Percentiles rank a stretch among this genome's conserved stretches.
Conservation (phyloP, 768 basidiomycete species). For the Suillus paluster region DNA sequence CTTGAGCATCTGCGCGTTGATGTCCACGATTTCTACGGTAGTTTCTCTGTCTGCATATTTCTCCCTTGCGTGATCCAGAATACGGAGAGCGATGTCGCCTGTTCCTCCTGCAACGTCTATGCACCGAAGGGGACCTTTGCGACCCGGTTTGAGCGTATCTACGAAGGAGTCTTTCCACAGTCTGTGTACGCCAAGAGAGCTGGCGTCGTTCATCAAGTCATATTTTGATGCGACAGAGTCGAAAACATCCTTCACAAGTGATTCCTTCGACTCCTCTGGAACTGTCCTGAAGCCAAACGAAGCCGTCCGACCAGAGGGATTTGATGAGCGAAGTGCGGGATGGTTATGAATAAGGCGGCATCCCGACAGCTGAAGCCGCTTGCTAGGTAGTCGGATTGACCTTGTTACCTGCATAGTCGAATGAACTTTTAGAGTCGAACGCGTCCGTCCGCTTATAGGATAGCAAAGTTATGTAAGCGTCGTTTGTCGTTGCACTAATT, state of each 20-base stretch:
- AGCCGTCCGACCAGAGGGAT: slow-evolving; percentile 50
- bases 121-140: slow-evolving; percentile 74
- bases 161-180: slow-evolving; percentile 97
- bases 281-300: slow-evolving; percentile 96
- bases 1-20: slow-evolving; percentile 94
- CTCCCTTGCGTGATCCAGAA: slow-evolving; percentile 89
- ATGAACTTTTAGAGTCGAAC: neutral
- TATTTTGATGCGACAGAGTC: slow-evolving; percentile 94
- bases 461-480: slow-evolving; percentile 4
- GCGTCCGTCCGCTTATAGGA: neutral
- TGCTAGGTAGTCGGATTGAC: slow-evolving; percentile 5
- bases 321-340: slow-evolving; percentile 12
- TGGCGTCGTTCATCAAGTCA: slow-evolving; percentile 99
- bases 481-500: neutral
- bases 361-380: neutral
- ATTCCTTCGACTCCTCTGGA: slow-evolving; percentile 85
- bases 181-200: slow-evolving; percentile 93
- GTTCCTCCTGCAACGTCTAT: slow-evolving; percentile 98
- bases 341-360: slow-evolving; percentile 23
- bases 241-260: slow-evolving; percentile 91
- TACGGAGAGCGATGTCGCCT: slow-evolving; percentile 94
- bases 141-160: slow-evolving; percentile 73
- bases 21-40: slow-evolving; percentile 87
- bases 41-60: slow-evolving; percentile 90
- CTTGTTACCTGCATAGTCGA: slow-evolving; percentile 3